These are phyloP conservation scores for Pyrenula aspistea DNA, from an alignment of 495 filamentous ascomycete species.

Conservation along the genomic window DNA sequence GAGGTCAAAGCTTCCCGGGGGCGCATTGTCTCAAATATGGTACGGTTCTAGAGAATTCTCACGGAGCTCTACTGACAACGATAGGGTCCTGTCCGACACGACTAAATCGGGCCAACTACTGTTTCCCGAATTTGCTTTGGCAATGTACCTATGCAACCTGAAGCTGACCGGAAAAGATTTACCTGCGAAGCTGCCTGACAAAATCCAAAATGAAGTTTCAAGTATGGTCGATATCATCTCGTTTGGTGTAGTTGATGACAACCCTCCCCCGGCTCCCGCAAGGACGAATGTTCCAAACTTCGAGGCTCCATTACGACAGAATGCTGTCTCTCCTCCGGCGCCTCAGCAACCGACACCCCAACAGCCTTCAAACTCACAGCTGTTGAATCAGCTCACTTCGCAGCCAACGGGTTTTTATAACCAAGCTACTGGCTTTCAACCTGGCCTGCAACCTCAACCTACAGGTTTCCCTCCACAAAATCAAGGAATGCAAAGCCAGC, in stretches of 20 bases:
- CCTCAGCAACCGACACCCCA: conserved; percentile 84
- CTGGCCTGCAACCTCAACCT: conserved; percentile 11
- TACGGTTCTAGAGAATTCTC: conserved; percentile 18
- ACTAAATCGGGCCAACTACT: conserved; percentile 93
- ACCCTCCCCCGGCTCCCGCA: conserved; percentile 31
- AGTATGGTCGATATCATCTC: conserved; percentile 99
- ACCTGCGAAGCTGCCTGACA: conserved; percentile 65
- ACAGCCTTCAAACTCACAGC: conserved; percentile 58
- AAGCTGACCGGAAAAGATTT: conserved; percentile 77
- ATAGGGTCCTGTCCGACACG: conserved; percentile 86
- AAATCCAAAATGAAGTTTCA: conserved; percentile 89
- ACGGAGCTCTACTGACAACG: conserved; percentile 3
- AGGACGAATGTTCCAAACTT: conserved; percentile 72
- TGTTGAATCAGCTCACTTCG: conserved; percentile 62
- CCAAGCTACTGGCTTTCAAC: conserved; percentile 45
- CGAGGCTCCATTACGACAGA: conserved; percentile 47
- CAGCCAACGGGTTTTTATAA: conserved; percentile 54
- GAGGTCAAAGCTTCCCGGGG: conserved; percentile 73
- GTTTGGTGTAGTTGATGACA: conserved; percentile 78
- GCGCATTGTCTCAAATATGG: conserved; percentile 81
- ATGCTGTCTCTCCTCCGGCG: conserved; percentile 51
- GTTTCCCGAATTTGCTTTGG: conserved; percentile 95
- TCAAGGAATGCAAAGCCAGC: conserved; percentile 26
- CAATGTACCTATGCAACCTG: conserved; percentile 98
- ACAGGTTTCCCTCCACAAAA: conserved; percentile 11